Evolutionary conservation across 495 filamentous ascomycete genomes (phyloP).

Genomic region (Neurospora sp.): DNA sequence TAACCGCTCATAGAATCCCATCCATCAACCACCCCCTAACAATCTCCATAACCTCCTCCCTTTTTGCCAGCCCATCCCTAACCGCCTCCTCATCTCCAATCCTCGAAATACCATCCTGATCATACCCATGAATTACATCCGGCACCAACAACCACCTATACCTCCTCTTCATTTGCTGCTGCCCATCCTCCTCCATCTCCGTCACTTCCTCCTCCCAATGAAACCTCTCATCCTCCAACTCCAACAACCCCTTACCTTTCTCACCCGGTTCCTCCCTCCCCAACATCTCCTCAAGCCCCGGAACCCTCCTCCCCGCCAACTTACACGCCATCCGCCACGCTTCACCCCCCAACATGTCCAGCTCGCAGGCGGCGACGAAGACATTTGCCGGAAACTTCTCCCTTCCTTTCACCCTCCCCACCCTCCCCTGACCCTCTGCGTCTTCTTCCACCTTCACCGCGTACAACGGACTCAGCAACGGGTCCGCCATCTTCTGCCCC

Average conservation of each 20-base stretch:
- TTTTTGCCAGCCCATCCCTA: conserved; percentile 24
- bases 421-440: background rate
- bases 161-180: conserved; percentile 1
- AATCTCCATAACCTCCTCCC: conserved; percentile 19
- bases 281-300: conserved; percentile 3
- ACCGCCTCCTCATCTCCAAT: conserved; percentile 7
- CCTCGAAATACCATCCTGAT: conserved; percentile 11
- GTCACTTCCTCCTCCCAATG: conserved; percentile 18
- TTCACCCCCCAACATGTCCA: conserved; percentile 32
- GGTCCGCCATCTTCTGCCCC: conserved; percentile 11
- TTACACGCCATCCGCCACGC: conserved; percentile 26
- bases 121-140: conserved; percentile 31
- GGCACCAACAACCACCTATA: conserved; percentile 31
- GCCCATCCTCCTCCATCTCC: conserved; percentile 5
- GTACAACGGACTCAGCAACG: conserved; percentile 23
- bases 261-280: conserved; percentile 4
- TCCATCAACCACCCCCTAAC: conserved; percentile 26
- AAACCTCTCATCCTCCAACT: conserved; percentile 24
- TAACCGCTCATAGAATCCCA: background rate
- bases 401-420: background rate
- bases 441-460: background rate
- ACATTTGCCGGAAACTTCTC: conserved; percentile 22
- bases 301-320: conserved; percentile 16
- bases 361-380: conserved; percentile 44
- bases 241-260: conserved; percentile 6